Conservation (phyloP, 345 rosid species). For the Cardamine resedifolia region DNA sequence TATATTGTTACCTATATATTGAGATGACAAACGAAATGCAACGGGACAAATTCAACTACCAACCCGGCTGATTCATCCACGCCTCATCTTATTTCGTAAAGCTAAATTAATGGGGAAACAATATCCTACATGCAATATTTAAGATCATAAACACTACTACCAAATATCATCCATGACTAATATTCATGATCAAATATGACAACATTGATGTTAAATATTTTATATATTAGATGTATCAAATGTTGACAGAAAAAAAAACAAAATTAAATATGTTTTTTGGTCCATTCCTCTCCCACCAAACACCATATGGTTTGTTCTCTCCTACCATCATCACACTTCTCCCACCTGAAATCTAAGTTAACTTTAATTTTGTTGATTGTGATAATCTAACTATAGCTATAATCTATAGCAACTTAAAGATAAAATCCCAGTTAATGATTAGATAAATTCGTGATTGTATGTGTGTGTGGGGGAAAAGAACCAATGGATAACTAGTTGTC, state of each 20-base stretch:
- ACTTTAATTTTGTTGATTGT: neutral
- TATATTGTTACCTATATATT: neutral
- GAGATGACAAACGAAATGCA: neutral
- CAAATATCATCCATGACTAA: neutral
- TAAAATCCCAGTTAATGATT: neutral
- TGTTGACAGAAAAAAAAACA: neutral
- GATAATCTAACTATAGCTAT: neutral
- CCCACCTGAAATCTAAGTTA: neutral
- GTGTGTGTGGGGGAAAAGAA: conserved; percentile 7
- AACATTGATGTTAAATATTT: conserved; percentile 12
- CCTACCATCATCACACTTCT: neutral
- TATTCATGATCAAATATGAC: conserved; percentile 5
- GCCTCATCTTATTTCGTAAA: neutral
- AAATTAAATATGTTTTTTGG: neutral
- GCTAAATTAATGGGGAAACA: neutral
- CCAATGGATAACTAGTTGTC: neutral
- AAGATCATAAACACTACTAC: neutral
- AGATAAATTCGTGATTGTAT: neutral
- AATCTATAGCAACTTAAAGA: neutral
- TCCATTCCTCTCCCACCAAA: conserved; percentile 19
- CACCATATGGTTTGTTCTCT: neutral
- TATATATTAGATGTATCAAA: neutral
- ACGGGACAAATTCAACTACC: conserved; percentile 24
- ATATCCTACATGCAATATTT: neutral
- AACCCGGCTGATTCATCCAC: neutral